Base-by-base conservation (phyloP, 768 basidiomycete species). In the Hypholoma fasciculare region DNA sequence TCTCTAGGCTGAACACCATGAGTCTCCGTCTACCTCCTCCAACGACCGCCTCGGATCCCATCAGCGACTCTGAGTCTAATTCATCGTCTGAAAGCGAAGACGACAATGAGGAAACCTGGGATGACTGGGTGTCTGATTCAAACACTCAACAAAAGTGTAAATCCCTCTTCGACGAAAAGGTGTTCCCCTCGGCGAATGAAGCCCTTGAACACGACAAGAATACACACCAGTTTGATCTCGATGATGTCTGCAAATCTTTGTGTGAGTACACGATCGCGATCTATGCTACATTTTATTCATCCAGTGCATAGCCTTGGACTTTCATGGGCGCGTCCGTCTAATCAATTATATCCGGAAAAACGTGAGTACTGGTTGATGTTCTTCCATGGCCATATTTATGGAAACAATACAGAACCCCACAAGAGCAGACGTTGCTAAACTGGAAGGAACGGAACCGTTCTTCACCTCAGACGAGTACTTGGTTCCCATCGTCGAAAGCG, bases 281-380 rank as follows among this genome's bases (percentile, higher is more conserved):
- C 17, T 39, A 40, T 48, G 51, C 51, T 56, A 48, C 17, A n/a
- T 16, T 53, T 36, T 30, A 37, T 23, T 52, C 42, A 27, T 26
- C 42, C 6, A 43, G 48, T 52, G 36, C 46, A 36, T 27, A 93
- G 91, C 76, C 0, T 75, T 96, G 39, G 94, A 96, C 69, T 84
- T 88, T 61, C 87, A 94, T 71, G 82, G 84, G 55, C 81, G 90
- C 17, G 87, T 94, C 63, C 84, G 91, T 49, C 73, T 97, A 51
- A 85, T 97, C 73, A 97, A 97, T 70, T 91, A 82, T 72, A 93
- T 96, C 67, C 78, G 95, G 57, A 89, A 84, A 72, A 82, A 85
- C 72, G 93, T 92, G 59, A 27, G 48, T 52, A 34, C 48, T 57
- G 17, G 16, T 55, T 52, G 16, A 50, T 30, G 23, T 38, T 17